These are phyloP conservation scores for Wickerhamomyces sp. DNA, from an alignment of 1,139 yeast genomes.

Conservation along the genomic window DNA sequence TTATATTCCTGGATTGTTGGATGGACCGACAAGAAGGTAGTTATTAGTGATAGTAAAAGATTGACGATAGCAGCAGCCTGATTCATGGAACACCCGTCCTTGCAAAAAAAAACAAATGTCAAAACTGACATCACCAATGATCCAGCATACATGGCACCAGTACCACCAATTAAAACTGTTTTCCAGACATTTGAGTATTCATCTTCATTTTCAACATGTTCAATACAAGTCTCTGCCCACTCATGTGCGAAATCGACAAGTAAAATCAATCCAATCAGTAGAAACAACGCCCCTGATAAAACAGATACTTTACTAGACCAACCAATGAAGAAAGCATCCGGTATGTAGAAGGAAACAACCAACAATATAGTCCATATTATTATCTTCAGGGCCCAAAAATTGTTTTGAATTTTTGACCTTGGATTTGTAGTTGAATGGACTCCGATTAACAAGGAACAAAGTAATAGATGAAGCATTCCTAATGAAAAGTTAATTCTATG, in stretches of 20 bases:
- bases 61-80: slow-evolving; percentile 82
- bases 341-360: slow-evolving; percentile 67
- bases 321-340: slow-evolving; percentile 79
- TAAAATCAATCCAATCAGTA: slow-evolving; percentile 83
- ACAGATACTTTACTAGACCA: slow-evolving; percentile 93
- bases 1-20: slow-evolving; percentile 87
- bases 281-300: slow-evolving; percentile 75
- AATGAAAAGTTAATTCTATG: slow-evolving; percentile 87
- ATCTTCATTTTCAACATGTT: slow-evolving; percentile 83
- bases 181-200: slow-evolving; percentile 72
- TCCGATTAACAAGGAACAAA: slow-evolving; percentile 65
- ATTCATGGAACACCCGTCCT: slow-evolving; percentile 85
- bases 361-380: slow-evolving; percentile 55
- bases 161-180: slow-evolving; percentile 76
- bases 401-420: slow-evolving; percentile 81
- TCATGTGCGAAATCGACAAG: slow-evolving; percentile 97
- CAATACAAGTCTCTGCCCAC: slow-evolving; percentile 96
- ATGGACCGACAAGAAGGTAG: slow-evolving; percentile 69
- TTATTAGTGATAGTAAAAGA: slow-evolving; percentile 54
- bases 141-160: slow-evolving; percentile 75
- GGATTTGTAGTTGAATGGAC: slow-evolving; percentile 78
- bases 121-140: slow-evolving; percentile 66
- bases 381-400: slow-evolving; percentile 82
- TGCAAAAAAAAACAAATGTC: slow-evolving; percentile 83
- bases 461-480: slow-evolving; percentile 68